Percentiles rank a stretch among this genome's conserved stretches.
Evolutionary conservation across 225 moss, liverwort and hornwort genomes (phyloP).

Genomic region (Physcomitrium patens): DNA sequence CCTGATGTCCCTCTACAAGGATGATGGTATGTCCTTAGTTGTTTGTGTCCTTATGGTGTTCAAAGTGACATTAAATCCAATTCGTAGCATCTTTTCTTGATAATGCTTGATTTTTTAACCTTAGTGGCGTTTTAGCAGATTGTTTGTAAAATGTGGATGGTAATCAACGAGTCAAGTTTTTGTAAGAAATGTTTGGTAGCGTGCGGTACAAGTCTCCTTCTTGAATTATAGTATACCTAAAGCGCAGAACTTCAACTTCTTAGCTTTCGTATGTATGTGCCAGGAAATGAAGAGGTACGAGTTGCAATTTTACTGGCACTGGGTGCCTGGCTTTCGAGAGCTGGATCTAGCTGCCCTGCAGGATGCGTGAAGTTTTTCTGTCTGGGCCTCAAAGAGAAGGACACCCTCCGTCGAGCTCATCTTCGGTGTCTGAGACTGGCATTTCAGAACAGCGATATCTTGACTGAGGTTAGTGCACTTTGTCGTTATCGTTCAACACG

Average conservation of each 20-base stretch:
- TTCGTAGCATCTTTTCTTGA: constrained; percentile 12
- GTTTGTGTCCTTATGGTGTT: constrained; percentile 1
- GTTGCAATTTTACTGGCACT: constrained; percentile 73
- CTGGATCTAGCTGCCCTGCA: constrained; percentile 58
- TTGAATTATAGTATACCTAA: background rate
- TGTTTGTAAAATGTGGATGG: background rate
- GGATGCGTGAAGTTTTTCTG: constrained; percentile 67
- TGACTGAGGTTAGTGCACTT: constrained; percentile 59
- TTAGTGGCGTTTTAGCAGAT: background rate
- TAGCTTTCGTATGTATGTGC: constrained; percentile 9
- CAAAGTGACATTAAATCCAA: background rate
- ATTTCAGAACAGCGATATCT: constrained; percentile 64
- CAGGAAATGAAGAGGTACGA: constrained; percentile 98
- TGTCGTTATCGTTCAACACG: background rate
- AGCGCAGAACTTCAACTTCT: background rate
- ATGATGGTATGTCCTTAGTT: constrained; percentile 73
- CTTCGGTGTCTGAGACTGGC: constrained; percentile 82
- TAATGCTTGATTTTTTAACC: background rate
- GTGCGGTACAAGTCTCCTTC: constrained; percentile 8
- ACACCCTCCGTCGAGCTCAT: constrained; percentile 89
- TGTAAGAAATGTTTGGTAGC: background rate
- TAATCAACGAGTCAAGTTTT: background rate
- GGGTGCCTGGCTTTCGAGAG: constrained; percentile 82
- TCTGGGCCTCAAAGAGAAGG: constrained; percentile 91
- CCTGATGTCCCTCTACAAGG: constrained; percentile 84